Conservation (phyloP, 805 yeast species). For the Zygosaccharomyces pseudorouxii region DNA sequence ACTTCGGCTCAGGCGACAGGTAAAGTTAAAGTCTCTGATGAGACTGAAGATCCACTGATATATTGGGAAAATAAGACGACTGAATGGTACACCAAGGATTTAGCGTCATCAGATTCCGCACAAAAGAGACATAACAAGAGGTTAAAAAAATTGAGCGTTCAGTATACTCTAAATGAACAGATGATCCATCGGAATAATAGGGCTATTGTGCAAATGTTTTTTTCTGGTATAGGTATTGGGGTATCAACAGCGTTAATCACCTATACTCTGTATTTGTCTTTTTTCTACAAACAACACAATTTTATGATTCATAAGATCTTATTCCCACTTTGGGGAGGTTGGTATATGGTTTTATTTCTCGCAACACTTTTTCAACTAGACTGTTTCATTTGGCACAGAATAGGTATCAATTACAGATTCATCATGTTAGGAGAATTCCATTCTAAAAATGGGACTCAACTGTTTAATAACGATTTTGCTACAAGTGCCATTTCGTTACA, state of each 20-base stretch:
- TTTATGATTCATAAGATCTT: slow-evolving; percentile 38
- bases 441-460: slow-evolving; percentile 46
- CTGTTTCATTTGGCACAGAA: slow-evolving; percentile 66
- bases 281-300: slow-evolving; percentile 42
- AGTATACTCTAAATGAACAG: slow-evolving; percentile 31
- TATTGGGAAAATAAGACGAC: slow-evolving; percentile 33
- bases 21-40: slow-evolving; percentile 15
- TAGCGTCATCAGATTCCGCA: slow-evolving; percentile 26
- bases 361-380: slow-evolving; percentile 61
- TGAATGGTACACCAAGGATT: slow-evolving; percentile 39
- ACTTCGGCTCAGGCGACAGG: slow-evolving; percentile 14
- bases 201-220: slow-evolving; percentile 43
- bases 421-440: slow-evolving; percentile 76
- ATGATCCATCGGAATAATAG: slow-evolving; percentile 35
- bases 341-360: slow-evolving; percentile 59
- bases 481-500: slow-evolving; percentile 39
- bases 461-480: slow-evolving; percentile 37
- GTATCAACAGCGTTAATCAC: slow-evolving; percentile 62
- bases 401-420: slow-evolving; percentile 82
- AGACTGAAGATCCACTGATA: slow-evolving; percentile 28
- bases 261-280: slow-evolving; percentile 52
- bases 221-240: slow-evolving; percentile 68
- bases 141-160: slow-evolving; percentile 28
- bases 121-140: slow-evolving; percentile 28
- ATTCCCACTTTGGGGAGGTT: slow-evolving; percentile 92